Conservation (phyloP, 2,329 filamentous ascomycete species). For the Tolypocladium sp. region DNA sequence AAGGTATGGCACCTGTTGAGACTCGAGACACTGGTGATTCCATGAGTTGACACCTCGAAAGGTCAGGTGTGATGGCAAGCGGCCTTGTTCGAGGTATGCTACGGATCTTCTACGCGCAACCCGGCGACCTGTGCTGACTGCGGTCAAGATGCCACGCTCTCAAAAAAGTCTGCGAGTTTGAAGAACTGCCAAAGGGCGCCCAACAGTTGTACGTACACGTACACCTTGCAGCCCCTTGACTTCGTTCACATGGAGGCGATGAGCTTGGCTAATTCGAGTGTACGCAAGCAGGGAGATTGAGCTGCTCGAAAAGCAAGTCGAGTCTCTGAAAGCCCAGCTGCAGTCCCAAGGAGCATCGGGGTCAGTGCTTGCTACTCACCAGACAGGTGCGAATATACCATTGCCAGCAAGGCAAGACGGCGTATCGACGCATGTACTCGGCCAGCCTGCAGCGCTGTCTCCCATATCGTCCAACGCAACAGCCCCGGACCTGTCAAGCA, state of each 20-base stretch:
- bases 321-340: slow-evolving; percentile 4
- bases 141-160: slow-evolving; percentile 10
- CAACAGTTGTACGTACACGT: slow-evolving; percentile 8
- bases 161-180: slow-evolving; percentile 13
- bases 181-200: slow-evolving; percentile 12
- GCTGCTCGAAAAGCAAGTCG: background rate
- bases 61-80: slow-evolving; percentile 14
- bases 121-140: background rate
- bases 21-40: background rate
- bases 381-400: background rate
- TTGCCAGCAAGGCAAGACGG: background rate
- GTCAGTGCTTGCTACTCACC: background rate
- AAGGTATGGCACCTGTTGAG: slow-evolving; percentile 7
- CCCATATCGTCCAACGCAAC: background rate
- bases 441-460: background rate
- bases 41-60: background rate
- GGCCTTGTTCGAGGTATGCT: slow-evolving; percentile 15
- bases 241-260: background rate
- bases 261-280: background rate
- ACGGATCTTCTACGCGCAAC: no score
- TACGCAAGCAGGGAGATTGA: background rate
- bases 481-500: background rate
- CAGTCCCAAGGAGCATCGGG: background rate
- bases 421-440: background rate
- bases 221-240: background rate